A percentile compares a stretch with the other conserved stretches of the same genome.
phyloP scores from a whole-genome alignment of 352 stramenopile genomes.

The Globisporangium iwayamae region DNA sequence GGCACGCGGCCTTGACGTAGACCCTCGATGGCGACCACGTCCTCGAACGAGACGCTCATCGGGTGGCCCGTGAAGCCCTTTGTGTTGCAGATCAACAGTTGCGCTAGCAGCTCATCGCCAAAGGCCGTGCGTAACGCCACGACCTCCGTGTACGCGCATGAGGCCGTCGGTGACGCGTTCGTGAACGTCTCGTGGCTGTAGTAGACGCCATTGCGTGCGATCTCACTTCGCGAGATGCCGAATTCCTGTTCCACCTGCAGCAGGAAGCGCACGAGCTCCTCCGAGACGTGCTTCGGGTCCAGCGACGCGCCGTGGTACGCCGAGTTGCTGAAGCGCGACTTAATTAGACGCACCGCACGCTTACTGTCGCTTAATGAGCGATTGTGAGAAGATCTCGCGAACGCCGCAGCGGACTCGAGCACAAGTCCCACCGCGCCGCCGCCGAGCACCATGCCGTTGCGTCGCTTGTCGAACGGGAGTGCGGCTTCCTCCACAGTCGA shows the following conservation, averaged over 20 bases:
- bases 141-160: constrained; percentile 94
- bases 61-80: constrained; percentile 95
- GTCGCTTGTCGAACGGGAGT: constrained; percentile 90
- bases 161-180: constrained; percentile 89
- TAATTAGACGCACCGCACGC: constrained; percentile 71
- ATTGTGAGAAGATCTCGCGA: not conserved
- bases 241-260: constrained; percentile 86
- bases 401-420: constrained; percentile 52
- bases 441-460: constrained; percentile 94
- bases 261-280: constrained; percentile 91
- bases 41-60: constrained; percentile 97
- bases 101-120: constrained; percentile 61
- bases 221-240: constrained; percentile 88
- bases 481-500: constrained; percentile 72
- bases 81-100: constrained; percentile 89
- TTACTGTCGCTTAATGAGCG: constrained; percentile 9
- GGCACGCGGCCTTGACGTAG: constrained; percentile 84
- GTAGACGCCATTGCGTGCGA: constrained; percentile 93
- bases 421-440: constrained; percentile 86
- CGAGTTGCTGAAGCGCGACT: constrained; percentile 95
- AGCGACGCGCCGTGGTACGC: constrained; percentile 94
- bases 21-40: constrained; percentile 92
- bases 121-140: constrained; percentile 58
- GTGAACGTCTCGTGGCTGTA: constrained; percentile 97
- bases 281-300: constrained; percentile 91